Base-by-base conservation (phyloP, 169 alveolate species). In the Cryptosporidium baileyi region DNA sequence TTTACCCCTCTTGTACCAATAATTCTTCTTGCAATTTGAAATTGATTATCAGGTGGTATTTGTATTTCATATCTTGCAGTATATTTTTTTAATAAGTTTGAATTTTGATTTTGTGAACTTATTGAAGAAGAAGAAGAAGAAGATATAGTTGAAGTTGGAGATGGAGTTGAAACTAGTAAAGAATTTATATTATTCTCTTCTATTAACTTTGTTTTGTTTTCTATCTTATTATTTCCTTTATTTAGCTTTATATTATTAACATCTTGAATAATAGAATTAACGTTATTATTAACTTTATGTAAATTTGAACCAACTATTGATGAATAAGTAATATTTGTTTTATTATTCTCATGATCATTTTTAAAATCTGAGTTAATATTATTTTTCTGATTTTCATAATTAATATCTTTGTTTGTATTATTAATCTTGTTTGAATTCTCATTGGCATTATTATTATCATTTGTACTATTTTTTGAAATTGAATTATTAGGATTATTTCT, bases 1-100 rank as follows among this genome's bases (percentile, higher is more conserved):
- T 96, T 96, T 30, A 95, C 91, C 60, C 99, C 99, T 65, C 90
- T 91, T 32, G 91, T 81, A 15, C 98, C 98, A 9, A 96, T 96
- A 15, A 96, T 89, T 80, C 97, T 93, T 82, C 96, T 93, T 32
- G 98, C 97, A 5, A 95, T 96, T 89, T 95, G 93, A 79, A 96
- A 96, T 47, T 95, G 97, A 88, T 91, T 91, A 80, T 94, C 97
- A 62, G 95, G 96, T 45, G 93, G 96, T 1, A 96, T 95, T 88
- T 95, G 95, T 19, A 96, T 93, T 67, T 94, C 97, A 81, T 93
- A 95, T 80, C 96, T 92, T 51, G 98, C 95, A 7, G 98, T 96
- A 81, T 93, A 96, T 85, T 96, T 96, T 62, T 88, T 88, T 36
- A 90, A 81, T 80, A 43, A 28, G 11, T 52, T 26, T 17, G 65